Conservation (phyloP, 345 rosid genomes). For the Salix brachista region DNA sequence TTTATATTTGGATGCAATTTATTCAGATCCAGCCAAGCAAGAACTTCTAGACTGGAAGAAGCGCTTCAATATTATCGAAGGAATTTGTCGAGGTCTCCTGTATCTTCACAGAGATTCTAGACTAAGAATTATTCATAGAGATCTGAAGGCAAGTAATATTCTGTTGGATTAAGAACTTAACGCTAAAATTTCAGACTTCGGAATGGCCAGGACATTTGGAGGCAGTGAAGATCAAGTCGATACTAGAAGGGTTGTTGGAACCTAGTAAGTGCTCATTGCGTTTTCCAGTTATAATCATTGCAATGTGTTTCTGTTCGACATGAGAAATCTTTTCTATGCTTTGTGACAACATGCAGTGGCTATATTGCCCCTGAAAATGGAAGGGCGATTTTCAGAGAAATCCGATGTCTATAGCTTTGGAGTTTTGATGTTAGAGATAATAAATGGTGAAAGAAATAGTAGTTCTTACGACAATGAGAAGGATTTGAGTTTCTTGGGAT, state of each 20-base stretch:
- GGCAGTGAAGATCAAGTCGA: slow-evolving; percentile 19
- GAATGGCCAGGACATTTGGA: slow-evolving; percentile 33
- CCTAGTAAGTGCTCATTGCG: slow-evolving; percentile 17
- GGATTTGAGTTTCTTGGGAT: background rate
- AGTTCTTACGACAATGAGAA: background rate
- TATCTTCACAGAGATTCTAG: slow-evolving; percentile 34
- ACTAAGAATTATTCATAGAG: slow-evolving; percentile 29
- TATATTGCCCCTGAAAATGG: slow-evolving; percentile 11
- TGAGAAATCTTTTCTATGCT: too few relatives aligned
- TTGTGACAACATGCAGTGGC: background rate
- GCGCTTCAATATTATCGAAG: slow-evolving; percentile 19
- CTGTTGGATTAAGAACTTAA: slow-evolving; percentile 24
- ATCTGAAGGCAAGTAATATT: slow-evolving; percentile 31
- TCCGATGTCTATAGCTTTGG: slow-evolving; percentile 12
- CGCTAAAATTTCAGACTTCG: slow-evolving; percentile 37
- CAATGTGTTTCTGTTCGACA: too few relatives aligned
- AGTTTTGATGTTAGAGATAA: slow-evolving; percentile 2
- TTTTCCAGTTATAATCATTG: too few relatives aligned
- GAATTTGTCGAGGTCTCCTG: slow-evolving; percentile 19
- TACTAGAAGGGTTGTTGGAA: slow-evolving; percentile 26
- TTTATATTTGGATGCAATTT: background rate
- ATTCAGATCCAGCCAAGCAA: slow-evolving; percentile 3
- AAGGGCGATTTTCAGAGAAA: slow-evolving; percentile 3
- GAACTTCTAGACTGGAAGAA: slow-evolving; percentile 11
- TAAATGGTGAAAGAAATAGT: slow-evolving; percentile 1